These are phyloP conservation scores for Pseudocercospora macadamiae DNA, from an alignment of 2,329 filamentous ascomycete genomes.

Conservation along the genomic window DNA sequence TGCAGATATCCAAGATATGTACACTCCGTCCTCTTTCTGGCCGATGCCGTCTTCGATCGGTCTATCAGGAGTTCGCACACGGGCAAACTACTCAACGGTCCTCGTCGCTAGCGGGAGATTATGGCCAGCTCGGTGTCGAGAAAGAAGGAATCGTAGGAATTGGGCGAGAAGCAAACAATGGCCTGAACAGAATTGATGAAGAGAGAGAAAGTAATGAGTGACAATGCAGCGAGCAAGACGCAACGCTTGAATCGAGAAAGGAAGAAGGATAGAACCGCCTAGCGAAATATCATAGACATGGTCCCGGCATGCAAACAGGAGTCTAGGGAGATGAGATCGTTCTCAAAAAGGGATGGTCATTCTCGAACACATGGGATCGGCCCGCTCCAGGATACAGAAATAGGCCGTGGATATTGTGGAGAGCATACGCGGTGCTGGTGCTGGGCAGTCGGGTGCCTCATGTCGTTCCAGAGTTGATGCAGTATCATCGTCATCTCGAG, in stretches of 20 bases:
- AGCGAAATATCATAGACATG: slow-evolving; percentile 32
- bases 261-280: slow-evolving; percentile 25
- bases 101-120: slow-evolving; percentile 15
- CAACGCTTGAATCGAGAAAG: slow-evolving; percentile 30
- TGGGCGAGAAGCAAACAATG: slow-evolving; percentile 22
- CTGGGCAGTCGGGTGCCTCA: slow-evolving; percentile 11
- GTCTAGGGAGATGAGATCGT: slow-evolving; percentile 26
- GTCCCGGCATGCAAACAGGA: slow-evolving; percentile 30
- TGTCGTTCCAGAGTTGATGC: neutral
- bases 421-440: neutral
- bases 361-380: slow-evolving; percentile 27
- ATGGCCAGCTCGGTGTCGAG: slow-evolving; percentile 17
- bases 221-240: slow-evolving; percentile 26
- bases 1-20: slow-evolving; percentile 25
- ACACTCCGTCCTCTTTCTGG: slow-evolving; percentile 26
- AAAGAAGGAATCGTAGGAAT: slow-evolving; percentile 14
- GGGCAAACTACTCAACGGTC: slow-evolving; percentile 8
- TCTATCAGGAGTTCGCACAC: slow-evolving; percentile 11
- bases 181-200: slow-evolving; percentile 22
- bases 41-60: neutral
- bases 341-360: slow-evolving; percentile 27
- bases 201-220: slow-evolving; percentile 29
- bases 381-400: slow-evolving; percentile 14
- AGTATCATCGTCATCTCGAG: neutral
- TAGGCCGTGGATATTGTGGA: slow-evolving; percentile 8